Evolutionary conservation across 2,329 filamentous ascomycete genomes (phyloP), one percentile per base, ranked within the genome.

Genomic region (Hirsutella rhossiliensis): DNA sequence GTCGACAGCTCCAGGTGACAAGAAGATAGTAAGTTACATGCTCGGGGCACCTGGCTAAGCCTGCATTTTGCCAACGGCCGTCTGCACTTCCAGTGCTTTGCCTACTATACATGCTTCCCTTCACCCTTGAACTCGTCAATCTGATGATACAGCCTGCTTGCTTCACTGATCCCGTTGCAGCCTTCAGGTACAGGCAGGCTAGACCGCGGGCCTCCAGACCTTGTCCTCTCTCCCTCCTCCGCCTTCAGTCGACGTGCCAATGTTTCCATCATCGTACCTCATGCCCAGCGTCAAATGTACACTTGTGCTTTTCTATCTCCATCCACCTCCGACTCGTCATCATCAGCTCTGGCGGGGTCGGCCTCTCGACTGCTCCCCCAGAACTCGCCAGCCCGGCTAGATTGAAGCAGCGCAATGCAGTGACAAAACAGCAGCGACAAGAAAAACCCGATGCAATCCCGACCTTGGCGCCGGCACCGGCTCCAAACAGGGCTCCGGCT

Each of bases 401-500:
- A 46, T 44, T 27, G 36, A 30, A 46, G 46, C 46, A 46, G 41
- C 46, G 42, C 44, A 46, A 51, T 51, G 51, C 51, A 43, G 50
- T 47, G 43, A 46, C 41, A 46, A 44, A 48, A 52, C 41, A 50
- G 43, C 37, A 44, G 40, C 31, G 34, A 45, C 39, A 47, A 44
- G 32, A 34, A 46, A 46, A 48, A 47, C 45, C 40, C 40, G 45
- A 53, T 51, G 48, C 44, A 49, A 46, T 45, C 47, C 41, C 38
- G 34, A 48, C 50, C 38, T 48, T 44, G 48, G 43, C 45, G 51
- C 52, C 49, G 42, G 45, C 41, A 45, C 44, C 48, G 47, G 45
- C 47, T 45, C 50, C 56, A 55, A 55, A 56, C 53, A 53, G 55
- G 55, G 60, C 56, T 52, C 56, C 53, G 53, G 52, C 54, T 55